Conservation (phyloP, 352 stramenopile species). For the Nothophytophthora sp. region DNA sequence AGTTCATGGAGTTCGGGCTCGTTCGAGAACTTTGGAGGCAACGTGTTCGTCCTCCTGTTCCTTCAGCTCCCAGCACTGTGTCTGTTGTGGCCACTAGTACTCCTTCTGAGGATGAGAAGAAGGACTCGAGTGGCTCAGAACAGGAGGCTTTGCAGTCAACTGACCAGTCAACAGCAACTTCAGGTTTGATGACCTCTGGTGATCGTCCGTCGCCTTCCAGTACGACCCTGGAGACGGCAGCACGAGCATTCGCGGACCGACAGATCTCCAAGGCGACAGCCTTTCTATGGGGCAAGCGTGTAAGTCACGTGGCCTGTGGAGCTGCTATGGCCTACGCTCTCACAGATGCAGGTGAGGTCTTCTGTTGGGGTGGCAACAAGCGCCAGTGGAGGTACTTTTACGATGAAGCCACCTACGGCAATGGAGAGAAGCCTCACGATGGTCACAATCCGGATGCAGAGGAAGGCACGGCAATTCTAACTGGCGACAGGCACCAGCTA, state of each 20-base stretch:
- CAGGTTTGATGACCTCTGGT: background rate
- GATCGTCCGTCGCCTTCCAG: constrained; percentile 29
- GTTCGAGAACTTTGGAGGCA: constrained; percentile 57
- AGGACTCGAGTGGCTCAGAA: background rate
- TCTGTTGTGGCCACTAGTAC: background rate
- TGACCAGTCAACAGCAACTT: background rate
- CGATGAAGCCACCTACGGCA: constrained; percentile 39
- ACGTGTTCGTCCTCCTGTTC: constrained; percentile 42
- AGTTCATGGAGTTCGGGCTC: constrained; percentile 73
- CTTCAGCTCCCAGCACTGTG: background rate
- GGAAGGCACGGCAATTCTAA: no score
- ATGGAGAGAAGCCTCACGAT: no score
- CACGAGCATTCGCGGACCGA: constrained; percentile 43
- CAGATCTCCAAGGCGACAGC: constrained; percentile 67
- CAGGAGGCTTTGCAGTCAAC: background rate
- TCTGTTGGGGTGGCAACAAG: constrained; percentile 78
- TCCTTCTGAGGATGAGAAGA: background rate
- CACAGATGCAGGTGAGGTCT: constrained; percentile 69
- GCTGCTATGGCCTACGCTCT: constrained; percentile 58
- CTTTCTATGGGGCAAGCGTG: constrained; percentile 75
- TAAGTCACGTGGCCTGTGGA: constrained; percentile 55
- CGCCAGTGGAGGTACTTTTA: constrained; percentile 78
- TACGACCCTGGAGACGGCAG: constrained; percentile 40
- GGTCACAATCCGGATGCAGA: background rate
- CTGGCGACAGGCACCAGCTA: no score